Percentiles rank a stretch among this genome's conserved stretches.
Conservation (phyloP, 345 rosid genomes). For the Melaleuca alternifolia region DNA sequence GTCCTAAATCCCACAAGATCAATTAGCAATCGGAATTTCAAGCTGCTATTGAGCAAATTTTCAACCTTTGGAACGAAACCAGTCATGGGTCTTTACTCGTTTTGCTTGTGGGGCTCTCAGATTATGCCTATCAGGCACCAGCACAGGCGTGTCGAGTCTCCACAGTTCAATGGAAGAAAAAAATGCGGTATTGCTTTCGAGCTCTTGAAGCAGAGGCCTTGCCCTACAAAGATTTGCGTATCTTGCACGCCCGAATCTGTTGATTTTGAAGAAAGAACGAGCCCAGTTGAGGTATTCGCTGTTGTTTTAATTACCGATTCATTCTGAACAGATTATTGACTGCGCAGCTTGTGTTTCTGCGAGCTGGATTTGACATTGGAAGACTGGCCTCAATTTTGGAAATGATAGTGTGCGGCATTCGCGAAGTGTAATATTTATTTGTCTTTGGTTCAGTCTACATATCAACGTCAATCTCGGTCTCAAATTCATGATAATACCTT, state of each 20-base stretch:
- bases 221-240: background rate
- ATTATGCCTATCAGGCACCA: background rate
- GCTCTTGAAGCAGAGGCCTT: background rate
- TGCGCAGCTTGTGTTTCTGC: background rate
- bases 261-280: conserved; percentile 56
- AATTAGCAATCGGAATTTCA: background rate
- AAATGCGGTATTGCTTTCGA: background rate
- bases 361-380: background rate
- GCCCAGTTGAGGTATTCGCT: conserved; percentile 59
- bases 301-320: background rate
- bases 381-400: background rate
- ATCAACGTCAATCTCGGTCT: background rate
- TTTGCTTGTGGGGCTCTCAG: background rate
- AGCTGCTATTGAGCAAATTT: background rate
- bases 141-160: background rate
- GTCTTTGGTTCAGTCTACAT: background rate
- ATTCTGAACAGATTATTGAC: background rate
- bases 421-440: background rate
- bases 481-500: background rate
- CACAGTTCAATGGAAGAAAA: background rate
- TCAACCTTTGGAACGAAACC: background rate
- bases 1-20: background rate
- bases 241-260: conserved; percentile 25
- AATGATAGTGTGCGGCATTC: background rate
- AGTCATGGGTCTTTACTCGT: background rate